These are phyloP conservation scores for Skeletonema tropicum DNA, from an alignment of 108 stramenopile species.

Conservation along the genomic window DNA sequence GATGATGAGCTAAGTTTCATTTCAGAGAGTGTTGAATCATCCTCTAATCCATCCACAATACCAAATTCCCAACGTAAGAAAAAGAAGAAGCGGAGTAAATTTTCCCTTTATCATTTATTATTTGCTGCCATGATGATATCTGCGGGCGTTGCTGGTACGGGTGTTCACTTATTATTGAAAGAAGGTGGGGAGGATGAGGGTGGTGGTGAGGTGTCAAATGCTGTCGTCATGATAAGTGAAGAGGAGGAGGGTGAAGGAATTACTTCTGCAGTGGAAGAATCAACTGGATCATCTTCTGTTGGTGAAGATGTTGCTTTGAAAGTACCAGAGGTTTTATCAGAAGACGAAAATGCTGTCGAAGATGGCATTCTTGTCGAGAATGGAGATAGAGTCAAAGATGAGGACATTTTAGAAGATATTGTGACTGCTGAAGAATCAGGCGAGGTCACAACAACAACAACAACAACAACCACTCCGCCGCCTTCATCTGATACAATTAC, in stretches of 20 bases:
- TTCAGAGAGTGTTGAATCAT: neutral
- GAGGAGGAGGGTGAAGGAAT: neutral
- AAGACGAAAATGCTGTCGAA: neutral
- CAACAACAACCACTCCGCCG: constrained; percentile 5
- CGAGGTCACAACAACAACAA: neutral
- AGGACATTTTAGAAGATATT: neutral
- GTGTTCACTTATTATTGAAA: neutral
- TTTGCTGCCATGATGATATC: neutral
- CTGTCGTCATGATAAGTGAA: neutral
- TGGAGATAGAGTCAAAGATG: neutral
- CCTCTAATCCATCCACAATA: neutral
- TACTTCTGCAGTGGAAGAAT: neutral
- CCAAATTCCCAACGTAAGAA: neutral
- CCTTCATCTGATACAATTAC: constrained; percentile 17
- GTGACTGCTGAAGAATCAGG: no score
- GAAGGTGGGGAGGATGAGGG: neutral
- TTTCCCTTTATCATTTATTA: neutral
- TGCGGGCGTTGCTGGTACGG: neutral
- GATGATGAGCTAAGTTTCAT: constrained; percentile 2
- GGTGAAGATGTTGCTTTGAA: neutral
- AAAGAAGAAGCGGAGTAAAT: constrained; percentile 6
- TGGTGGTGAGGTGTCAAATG: neutral
- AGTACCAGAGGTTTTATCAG: neutral
- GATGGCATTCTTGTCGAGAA: neutral
- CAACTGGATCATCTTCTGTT: neutral